Evolutionary conservation across 2,329 filamentous ascomycete species (phyloP), one percentile per base, ranked within the genome.

Genomic region (Sphaceloma murrayae): DNA sequence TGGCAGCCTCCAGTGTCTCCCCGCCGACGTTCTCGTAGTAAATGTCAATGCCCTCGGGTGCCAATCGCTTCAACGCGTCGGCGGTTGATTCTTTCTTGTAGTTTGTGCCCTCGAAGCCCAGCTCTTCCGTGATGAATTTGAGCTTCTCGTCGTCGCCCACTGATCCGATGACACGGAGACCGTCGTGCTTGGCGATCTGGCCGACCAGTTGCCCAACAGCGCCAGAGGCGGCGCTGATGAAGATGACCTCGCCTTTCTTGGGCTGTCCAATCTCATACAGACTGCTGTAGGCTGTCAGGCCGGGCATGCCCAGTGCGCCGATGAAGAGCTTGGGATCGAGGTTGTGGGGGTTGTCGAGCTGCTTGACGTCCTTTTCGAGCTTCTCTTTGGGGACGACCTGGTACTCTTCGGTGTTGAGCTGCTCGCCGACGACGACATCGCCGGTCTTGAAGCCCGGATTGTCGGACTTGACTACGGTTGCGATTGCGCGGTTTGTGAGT

Each of bases 161-260:
- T 42, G 78, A 85, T 13, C 85, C 86, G 50, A 93, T 80, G 30
- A 93, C 85, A 33, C 65, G 79, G 46, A 91, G 64, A 2, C 85
- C 85, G 62, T 88, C 80, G 49, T 79, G 76, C 73, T 89, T 89
- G 49, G 84, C 85, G 33, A 93, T 65, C 65, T 91, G 85, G 4
- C 85, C 85, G 14, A 91, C 85, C 5, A 91, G 61, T 62, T 88
- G 82, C 3, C 86, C 85, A 2, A 93, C 85, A 1, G 84, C 85
- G 21, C 86, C 85, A 3, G 80, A 81, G 0, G 85, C 85, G 2
- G 83, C 80, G 47, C 78, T 83, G 53, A 94, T 73, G 62, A 89
- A 86, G 57, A 94, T 85, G 29, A 82, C 88, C 64, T 87, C 80
- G 32, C 80, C 82, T 63, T 80, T 77, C 67, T 82, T 77, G 17